A percentile compares a stretch with the other conserved stretches of the same genome.
These are phyloP conservation scores for Phytomonas serpens DNA, from an alignment of 208 protist species.

Conservation along the genomic window DNA sequence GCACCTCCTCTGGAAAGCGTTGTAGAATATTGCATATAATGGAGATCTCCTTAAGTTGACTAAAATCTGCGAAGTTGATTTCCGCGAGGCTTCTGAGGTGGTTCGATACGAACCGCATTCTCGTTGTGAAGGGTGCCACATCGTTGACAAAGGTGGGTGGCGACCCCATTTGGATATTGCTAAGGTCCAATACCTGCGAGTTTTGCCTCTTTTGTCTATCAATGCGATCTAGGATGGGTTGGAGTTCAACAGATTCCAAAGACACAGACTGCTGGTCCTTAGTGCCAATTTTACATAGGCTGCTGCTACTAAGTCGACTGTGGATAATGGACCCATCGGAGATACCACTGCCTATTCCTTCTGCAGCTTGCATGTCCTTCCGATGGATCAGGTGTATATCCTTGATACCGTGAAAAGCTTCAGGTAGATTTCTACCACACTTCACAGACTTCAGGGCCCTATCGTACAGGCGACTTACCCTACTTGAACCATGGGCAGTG, in stretches of 20 bases:
- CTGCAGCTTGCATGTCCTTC: conserved; percentile 10
- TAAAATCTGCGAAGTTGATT: conserved; percentile 34
- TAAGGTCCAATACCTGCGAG: conserved; percentile 15
- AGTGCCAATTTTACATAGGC: conserved; percentile 8
- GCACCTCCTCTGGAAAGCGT: conserved; percentile 46
- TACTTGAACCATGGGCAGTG: not conserved
- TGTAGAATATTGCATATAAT: conserved; percentile 50
- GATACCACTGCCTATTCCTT: not conserved
- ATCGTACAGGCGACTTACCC: conserved; percentile 23
- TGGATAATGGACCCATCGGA: conserved; percentile 7
- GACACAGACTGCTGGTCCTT: conserved; percentile 8
- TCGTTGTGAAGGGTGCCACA: conserved; percentile 14
- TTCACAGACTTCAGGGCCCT: conserved; percentile 33
- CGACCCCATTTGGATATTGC: conserved; percentile 15
- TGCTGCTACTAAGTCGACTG: conserved; percentile 14
- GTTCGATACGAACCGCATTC: conserved; percentile 38
- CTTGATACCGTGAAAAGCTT: conserved; percentile 55
- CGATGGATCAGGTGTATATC: conserved; percentile 35
- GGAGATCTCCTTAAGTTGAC: conserved; percentile 35
- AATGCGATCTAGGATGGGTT: conserved; percentile 6
- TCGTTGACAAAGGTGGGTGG: conserved; percentile 17
- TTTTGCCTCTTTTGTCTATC: conserved; percentile 2
- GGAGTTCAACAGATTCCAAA: not conserved
- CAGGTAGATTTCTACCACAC: conserved; percentile 43
- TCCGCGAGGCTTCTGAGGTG: conserved; percentile 19